Evolutionary conservation across 75 land plant species (phyloP).

Genomic region (Adiantum capillusveneris): DNA sequence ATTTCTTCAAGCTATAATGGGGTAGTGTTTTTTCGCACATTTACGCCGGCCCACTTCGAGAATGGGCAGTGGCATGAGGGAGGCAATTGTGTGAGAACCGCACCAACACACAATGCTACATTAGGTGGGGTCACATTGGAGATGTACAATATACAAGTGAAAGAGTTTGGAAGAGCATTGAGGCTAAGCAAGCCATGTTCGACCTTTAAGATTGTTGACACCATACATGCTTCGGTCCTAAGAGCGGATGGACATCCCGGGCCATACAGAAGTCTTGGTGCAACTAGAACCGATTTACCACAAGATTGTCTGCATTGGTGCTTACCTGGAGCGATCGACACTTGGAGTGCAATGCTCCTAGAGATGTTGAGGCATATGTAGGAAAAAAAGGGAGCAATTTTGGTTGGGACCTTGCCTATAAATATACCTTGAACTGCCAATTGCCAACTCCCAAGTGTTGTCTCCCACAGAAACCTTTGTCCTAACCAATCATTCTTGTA

Average conservation of each 20-base stretch:
- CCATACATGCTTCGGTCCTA: constrained; percentile 50
- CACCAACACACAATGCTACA: constrained; percentile 22
- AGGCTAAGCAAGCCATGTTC: constrained; percentile 23
- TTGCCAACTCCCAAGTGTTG: too few species aligned
- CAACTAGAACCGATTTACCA: constrained; percentile 68
- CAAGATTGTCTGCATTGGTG: constrained; percentile 99
- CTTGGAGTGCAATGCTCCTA: constrained; percentile 80
- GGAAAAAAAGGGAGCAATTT: too few species aligned
- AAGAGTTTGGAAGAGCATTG: constrained; percentile 40
- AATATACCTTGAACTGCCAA: too few species aligned
- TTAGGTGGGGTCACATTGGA: constrained; percentile 44
- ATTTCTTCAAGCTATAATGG: constrained; percentile 56
- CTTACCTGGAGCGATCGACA: constrained; percentile 98
- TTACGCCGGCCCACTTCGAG: constrained; percentile 88
- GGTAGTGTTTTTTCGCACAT: constrained; percentile 65
- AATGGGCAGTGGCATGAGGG: constrained; percentile 94
- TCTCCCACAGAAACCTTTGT: too few species aligned
- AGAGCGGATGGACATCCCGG: constrained; percentile 95
- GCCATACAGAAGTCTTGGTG: constrained; percentile 69
- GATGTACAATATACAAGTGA: constrained; percentile 58
- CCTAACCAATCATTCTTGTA: too few species aligned
- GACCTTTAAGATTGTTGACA: constrained; percentile 62
- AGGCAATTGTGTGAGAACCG: constrained; percentile 84
- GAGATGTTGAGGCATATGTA: constrained; percentile 59
- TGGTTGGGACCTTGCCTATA: too few species aligned